Base-by-base conservation (phyloP, 2,329 filamentous ascomycete genomes). In the Pestalotiopsis sp. region DNA sequence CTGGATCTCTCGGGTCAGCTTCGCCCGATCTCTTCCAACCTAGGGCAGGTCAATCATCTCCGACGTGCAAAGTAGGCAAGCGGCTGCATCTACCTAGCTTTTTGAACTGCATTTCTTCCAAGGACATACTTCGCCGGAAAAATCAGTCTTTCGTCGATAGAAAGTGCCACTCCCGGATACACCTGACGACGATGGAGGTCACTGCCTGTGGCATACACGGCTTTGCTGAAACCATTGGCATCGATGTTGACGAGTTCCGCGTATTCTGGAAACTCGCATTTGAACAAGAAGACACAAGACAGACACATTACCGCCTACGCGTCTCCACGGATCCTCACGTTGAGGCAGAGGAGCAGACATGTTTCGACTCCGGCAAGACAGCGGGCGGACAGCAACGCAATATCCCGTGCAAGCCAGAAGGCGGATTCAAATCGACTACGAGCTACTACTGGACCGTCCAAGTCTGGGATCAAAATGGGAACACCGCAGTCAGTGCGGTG, bases 141-240 rank as follows among this genome's bases (percentile, higher is more conserved):
- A 3, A 25, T 25, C 4, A 17, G 27, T 17, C 27, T 7, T 12
- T 25, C 20, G 14, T 59, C 57, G 20, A 2, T 23, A 25, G 7
- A 25, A 25, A 3, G 23, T 25, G 11, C 9, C 23, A 13, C 23
- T 5, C 11, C 20, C 14, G 57, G 23, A 17, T 31, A 25, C 57
- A n/a, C 57, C 57, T 17, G 56, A 7, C 45, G 61, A 65, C 59
- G 23, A 77, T 80, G 72, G 70, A 75, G 62, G 70, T 82, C 23
- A 71, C 70, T 23, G 71, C 72, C 17, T 81, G 79, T 67, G 80
- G 80, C 25, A 81, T 82, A 20, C 79, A 82, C 65, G 78, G 76
- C 65, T 83, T 80, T 65, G 75, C 79, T 56, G 80, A 82, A 71
- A 74, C 76, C 2, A 70, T 81, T 7, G 80, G 81, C 4, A 80